Conservation (phyloP, 176 grass and related monocot genomes). For the Oryza punctata region DNA sequence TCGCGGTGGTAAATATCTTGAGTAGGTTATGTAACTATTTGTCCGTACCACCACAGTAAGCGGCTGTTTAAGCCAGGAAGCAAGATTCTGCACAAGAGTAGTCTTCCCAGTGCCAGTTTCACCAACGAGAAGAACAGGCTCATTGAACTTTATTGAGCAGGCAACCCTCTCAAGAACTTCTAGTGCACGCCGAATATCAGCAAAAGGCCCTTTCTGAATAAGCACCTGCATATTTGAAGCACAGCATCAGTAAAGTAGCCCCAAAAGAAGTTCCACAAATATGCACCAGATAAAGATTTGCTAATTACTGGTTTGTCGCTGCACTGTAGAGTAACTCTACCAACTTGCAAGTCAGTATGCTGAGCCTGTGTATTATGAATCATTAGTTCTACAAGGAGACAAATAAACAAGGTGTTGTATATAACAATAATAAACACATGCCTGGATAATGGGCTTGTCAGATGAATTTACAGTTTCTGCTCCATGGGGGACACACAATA, state of each 20-base stretch:
- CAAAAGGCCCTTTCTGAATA: constrained; percentile 71
- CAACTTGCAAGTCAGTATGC: constrained; percentile 66
- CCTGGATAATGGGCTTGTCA: constrained; percentile 79
- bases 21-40: background rate
- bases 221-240: constrained; percentile 43
- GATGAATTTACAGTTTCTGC: constrained; percentile 41
- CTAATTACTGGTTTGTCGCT: constrained; percentile 51
- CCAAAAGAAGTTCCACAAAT: constrained; percentile 2
- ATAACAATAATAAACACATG: constrained; percentile 30
- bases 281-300: background rate
- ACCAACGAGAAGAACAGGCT: constrained; percentile 95
- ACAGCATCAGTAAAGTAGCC: constrained; percentile 21
- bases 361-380: constrained; percentile 54
- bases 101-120: constrained; percentile 99
- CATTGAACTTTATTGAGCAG: constrained; percentile 82
- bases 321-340: constrained; percentile 73
- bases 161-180: constrained; percentile 86
- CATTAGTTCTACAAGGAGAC: constrained; percentile 17
- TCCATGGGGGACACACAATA: constrained; percentile 50
- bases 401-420: constrained; percentile 3
- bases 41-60: constrained; percentile 83
- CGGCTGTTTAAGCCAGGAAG: constrained; percentile 69
- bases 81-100: constrained; percentile 88
- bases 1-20: constrained; percentile 10
- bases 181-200: constrained; percentile 64